A percentile compares a stretch with the other conserved stretches of the same genome.
These are phyloP conservation scores for Syzygium syzygioides DNA, from an alignment of 441 rosid genomes.

Conservation along the genomic window DNA sequence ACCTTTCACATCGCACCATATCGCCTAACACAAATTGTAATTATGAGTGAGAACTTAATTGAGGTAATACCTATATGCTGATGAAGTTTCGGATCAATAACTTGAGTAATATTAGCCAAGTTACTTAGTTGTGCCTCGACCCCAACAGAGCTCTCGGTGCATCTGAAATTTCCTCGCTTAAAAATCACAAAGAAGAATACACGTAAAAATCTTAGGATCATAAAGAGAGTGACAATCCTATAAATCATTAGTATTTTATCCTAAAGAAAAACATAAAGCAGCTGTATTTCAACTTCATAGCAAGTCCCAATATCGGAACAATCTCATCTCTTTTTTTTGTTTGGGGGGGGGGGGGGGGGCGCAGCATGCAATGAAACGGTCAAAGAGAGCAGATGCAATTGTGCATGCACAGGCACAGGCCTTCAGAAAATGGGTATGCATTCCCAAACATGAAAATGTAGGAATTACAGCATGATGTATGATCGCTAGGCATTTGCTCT, in stretches of 20 bases:
- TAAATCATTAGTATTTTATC: background rate
- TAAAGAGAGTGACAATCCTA: background rate
- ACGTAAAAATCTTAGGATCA: background rate
- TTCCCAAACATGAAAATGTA: background rate
- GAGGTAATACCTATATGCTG: conserved; percentile 70
- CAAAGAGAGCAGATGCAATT: background rate
- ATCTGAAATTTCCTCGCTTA: conserved; percentile 91
- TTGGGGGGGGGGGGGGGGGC: background rate
- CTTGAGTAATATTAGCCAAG: conserved; percentile 83
- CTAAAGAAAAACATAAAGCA: background rate
- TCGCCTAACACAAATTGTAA: background rate
- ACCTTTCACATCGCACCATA: background rate
- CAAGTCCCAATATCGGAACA: background rate
- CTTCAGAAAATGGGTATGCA: background rate
- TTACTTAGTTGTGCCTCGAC: conserved; percentile 85
- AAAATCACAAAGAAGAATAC: conserved; percentile 19
- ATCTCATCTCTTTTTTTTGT: background rate
- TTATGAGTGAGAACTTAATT: background rate
- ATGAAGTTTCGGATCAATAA: conserved; percentile 91
- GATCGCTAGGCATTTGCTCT: background rate
- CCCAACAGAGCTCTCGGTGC: conserved; percentile 86
- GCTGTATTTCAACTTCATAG: background rate
- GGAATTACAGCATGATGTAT: background rate
- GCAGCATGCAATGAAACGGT: background rate
- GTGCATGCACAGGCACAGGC: background rate